Evolutionary conservation across 75 land plant species (phyloP).

Genomic region (Adiantum capillusveneris): DNA sequence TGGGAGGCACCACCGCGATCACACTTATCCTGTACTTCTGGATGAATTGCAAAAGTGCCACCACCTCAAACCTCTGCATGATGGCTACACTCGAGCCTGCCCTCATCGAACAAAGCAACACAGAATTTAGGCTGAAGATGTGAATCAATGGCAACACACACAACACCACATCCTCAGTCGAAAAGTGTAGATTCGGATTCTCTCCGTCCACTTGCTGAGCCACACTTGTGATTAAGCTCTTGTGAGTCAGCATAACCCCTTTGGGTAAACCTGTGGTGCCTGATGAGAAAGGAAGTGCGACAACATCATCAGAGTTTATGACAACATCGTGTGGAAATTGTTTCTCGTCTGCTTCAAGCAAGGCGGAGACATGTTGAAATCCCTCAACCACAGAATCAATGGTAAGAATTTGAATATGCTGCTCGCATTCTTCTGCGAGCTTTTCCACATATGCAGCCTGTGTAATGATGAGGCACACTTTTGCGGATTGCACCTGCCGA

Average conservation of each 20-base stretch:
- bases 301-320: conserved; percentile 46
- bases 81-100: conserved; percentile 61
- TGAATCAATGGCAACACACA: conserved; percentile 84
- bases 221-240: conserved; percentile 57
- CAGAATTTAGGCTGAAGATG: conserved; percentile 65
- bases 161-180: conserved; percentile 48
- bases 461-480: conserved; percentile 44
- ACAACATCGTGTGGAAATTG: conserved; percentile 10
- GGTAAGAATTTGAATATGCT: conserved; percentile 40
- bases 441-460: conserved; percentile 38
- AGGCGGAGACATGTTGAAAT: conserved; percentile 38
- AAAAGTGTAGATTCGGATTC: conserved; percentile 57
- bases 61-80: conserved; percentile 77
- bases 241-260: conserved; percentile 82
- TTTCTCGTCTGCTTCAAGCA: conserved; percentile 27
- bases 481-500: conserved; percentile 46
- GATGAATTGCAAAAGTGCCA: conserved; percentile 41
- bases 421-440: conserved; percentile 28
- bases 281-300: conserved; percentile 77
- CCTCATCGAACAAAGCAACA: conserved; percentile 57
- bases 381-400: conserved; percentile 45
- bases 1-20: conserved; percentile 82
- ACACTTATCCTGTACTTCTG: conserved; percentile 47
- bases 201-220: conserved; percentile 95
- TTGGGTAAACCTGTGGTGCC: conserved; percentile 91